phyloP scores from a whole-genome alignment of 2,329 filamentous ascomycete genomes.

The Xylaria sp. region DNA sequence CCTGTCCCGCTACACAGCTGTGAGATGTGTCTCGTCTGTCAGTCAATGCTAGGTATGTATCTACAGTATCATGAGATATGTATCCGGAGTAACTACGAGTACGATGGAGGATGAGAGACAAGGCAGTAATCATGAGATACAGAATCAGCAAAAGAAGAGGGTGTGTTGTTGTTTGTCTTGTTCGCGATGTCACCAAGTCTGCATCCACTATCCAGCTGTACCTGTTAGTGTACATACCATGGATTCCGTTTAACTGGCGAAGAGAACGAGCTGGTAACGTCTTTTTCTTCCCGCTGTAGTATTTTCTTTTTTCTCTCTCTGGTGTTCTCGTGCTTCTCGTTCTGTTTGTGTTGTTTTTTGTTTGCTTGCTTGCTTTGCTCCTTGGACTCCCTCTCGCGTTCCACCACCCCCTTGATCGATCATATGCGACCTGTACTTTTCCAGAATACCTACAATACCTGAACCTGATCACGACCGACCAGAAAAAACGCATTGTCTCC shows the following conservation, averaged over 20 bases:
- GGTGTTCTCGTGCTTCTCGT: not conserved
- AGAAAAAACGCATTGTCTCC: constrained; percentile 7
- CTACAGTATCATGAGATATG: not conserved
- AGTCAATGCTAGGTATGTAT: not conserved
- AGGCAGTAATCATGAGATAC: no score
- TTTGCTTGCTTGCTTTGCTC: constrained; percentile 2
- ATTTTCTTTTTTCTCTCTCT: constrained; percentile 1
- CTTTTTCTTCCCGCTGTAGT: not conserved
- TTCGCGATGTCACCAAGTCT: not conserved
- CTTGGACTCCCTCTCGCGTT: constrained; percentile 4
- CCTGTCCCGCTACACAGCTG: not conserved
- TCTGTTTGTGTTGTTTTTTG: not conserved
- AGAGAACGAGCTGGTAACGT: not conserved
- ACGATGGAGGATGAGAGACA: not conserved
- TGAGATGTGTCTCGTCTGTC: no score
- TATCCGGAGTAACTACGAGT: not conserved
- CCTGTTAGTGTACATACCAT: not conserved
- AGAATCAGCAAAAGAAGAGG: no score
- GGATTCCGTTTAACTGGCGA: not conserved
- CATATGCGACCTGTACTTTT: constrained; percentile 9
- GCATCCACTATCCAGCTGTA: not conserved
- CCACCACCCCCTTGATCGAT: constrained; percentile 3
- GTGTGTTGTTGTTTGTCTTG: not conserved
- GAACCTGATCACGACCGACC: not conserved
- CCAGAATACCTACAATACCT: constrained; percentile 5